A percentile compares a stretch with the other conserved stretches of the same genome.
Conservation (phyloP, 1,284 basidiomycete genomes). For the Ganoderma leucocontextum region DNA sequence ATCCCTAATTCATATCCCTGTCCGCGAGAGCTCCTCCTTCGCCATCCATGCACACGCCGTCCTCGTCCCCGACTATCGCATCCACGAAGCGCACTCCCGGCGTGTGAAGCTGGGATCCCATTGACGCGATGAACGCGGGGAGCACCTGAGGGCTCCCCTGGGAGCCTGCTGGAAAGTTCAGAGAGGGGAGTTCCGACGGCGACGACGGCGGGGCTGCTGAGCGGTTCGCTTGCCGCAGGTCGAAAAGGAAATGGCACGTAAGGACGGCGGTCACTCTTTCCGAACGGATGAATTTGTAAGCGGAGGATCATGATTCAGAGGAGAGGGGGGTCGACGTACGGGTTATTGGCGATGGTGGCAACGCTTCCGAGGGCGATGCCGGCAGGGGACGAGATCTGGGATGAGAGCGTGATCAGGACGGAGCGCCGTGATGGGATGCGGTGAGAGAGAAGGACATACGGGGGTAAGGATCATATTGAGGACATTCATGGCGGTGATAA, state of each 20-base stretch:
- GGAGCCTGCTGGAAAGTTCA: background rate
- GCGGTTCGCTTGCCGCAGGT: background rate
- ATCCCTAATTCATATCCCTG: background rate
- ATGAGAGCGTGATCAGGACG: background rate
- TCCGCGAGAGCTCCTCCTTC: background rate
- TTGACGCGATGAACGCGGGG: background rate
- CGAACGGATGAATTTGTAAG: background rate
- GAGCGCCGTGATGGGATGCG: background rate
- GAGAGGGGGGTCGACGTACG: background rate
- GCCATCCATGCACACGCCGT: background rate
- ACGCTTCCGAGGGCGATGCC: background rate
- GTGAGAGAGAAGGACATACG: background rate
- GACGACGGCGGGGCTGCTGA: background rate
- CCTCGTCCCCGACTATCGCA: background rate
- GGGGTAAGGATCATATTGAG: background rate
- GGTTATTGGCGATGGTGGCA: background rate
- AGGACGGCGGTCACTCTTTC: background rate
- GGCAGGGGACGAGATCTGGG: background rate
- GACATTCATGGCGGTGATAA: background rate
- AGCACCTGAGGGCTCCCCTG: background rate
- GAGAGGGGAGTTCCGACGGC: background rate
- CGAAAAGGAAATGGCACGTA: background rate
- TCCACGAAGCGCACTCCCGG: background rate
- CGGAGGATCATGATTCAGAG: background rate
- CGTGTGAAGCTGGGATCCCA: background rate